phyloP scores from a whole-genome alignment of 2,329 filamentous ascomycete genomes.

The Venturia oleaginea region DNA sequence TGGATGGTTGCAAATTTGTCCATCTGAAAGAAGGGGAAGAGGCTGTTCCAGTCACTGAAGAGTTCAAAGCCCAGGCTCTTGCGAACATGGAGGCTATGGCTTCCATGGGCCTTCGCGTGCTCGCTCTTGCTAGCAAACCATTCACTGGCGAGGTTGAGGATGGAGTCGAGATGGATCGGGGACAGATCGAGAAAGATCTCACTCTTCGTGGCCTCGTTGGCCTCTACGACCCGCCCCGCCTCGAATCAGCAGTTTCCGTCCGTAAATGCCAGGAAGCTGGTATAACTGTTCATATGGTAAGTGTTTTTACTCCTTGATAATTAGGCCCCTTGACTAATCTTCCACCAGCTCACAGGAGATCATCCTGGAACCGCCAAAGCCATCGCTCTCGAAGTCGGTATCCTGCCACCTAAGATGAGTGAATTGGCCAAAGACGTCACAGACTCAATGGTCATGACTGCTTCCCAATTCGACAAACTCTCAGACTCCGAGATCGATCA shows the following conservation, averaged over 20 bases:
- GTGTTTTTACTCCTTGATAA: background rate
- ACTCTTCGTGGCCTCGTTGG: constrained; percentile 73
- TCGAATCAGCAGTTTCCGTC: constrained; percentile 58
- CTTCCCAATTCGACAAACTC: constrained; percentile 36
- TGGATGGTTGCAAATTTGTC: constrained; percentile 51
- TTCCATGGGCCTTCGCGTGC: constrained; percentile 16
- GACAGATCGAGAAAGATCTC: constrained; percentile 57
- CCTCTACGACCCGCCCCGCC: constrained; percentile 78
- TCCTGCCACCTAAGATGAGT: constrained; percentile 24
- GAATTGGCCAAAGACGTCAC: constrained; percentile 27
- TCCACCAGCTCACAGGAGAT: constrained; percentile 29
- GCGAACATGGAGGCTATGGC: constrained; percentile 61
- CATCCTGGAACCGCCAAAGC: constrained; percentile 38
- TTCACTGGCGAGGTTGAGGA: constrained; percentile 15
- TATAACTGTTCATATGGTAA: constrained; percentile 38
- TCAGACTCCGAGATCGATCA: constrained; percentile 34
- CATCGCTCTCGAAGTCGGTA: constrained; percentile 37
- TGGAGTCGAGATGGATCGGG: constrained; percentile 39
- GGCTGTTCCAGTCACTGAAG: constrained; percentile 38
- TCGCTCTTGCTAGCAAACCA: constrained; percentile 11
- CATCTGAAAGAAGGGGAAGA: constrained; percentile 35
- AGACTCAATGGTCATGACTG: constrained; percentile 38
- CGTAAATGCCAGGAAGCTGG: constrained; percentile 36
- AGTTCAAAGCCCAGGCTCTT: constrained; percentile 48
- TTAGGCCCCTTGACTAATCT: constrained; percentile 17